Evolutionary conservation across 441 rosid species (phyloP).

Genomic region (Corymbia citriodora): DNA sequence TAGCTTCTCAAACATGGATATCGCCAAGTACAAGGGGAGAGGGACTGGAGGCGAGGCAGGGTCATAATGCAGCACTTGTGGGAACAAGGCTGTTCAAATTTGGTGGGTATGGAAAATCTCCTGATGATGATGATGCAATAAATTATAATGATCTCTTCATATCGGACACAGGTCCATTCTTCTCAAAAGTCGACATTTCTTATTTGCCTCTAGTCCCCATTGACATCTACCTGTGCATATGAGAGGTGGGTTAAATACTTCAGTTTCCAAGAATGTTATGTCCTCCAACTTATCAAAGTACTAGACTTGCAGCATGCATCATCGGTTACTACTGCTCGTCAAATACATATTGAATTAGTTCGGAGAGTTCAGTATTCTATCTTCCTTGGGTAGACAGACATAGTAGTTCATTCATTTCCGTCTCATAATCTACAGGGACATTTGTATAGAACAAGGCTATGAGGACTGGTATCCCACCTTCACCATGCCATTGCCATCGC

Average conservation of each 20-base stretch:
- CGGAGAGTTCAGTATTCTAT: neutral
- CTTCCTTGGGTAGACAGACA: neutral
- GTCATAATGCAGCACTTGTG: constrained; percentile 84
- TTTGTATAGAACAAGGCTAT: constrained; percentile 70
- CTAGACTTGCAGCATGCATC: neutral
- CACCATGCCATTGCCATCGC: constrained; percentile 86
- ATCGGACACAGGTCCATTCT: constrained; percentile 34
- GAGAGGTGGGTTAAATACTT: neutral
- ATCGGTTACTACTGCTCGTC: neutral
- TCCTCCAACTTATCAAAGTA: no score
- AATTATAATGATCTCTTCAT: constrained; percentile 87
- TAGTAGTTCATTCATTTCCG: neutral
- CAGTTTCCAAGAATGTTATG: neutral
- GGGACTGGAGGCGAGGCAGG: constrained; percentile 84
- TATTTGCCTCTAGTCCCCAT: neutral
- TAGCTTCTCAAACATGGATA: constrained; percentile 85
- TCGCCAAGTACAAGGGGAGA: constrained; percentile 82
- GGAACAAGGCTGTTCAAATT: constrained; percentile 79
- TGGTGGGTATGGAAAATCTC: constrained; percentile 90
- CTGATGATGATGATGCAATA: constrained; percentile 45
- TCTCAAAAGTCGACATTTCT: neutral
- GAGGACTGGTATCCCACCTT: constrained; percentile 75
- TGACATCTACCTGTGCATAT: neutral
- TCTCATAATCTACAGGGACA: constrained; percentile 39
- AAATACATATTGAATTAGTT: neutral